Evolutionary conservation across 805 yeast species (phyloP), one percentile per base, ranked within the genome.

Genomic region (Saturnispora galanensis): DNA sequence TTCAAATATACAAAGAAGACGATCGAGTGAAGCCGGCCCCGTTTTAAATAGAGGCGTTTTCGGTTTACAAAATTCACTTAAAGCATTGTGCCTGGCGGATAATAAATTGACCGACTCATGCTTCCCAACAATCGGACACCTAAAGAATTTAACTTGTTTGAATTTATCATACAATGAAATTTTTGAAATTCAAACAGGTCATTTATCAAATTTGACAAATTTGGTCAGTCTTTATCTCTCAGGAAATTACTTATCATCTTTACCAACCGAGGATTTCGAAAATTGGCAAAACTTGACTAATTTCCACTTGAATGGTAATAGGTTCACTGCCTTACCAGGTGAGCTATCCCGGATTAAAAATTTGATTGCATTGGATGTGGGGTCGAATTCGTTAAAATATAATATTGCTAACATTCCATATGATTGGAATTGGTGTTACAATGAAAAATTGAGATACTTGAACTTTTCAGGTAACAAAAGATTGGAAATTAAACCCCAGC

Each of bases 361-460:
- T 21, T 65, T 93, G 56, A 74, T 73, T 30, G 81, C 79, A 9
- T 70, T 93, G 32, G 99, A 93, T 65, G 93, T 86, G 13, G 95
- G 97, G 3, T 84, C 94, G 2, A 93, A 93, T 60, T 81, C 80
- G 49, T 68, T 93, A 63, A 84, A 88, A 56, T 93, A 93, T 63
- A 93, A 93, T 55, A 87, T 90, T 45, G 83, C 93, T 3, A 93
- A 93, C 61, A 85, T 88, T 74, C 94, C 93, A 12, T 90, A 86
- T 58, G 98, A 93, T 60, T 93, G 97, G 97, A 93, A 87, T 63
- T 93, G 98, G 98, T 80, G 83, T 54, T 80, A 79, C 68, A 93
- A 93, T 58, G 68, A 73, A 44, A 76, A 78, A 35, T 68, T 93
- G 61, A 77, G 71, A 52, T 88, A 83, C 55, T 72, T 93, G 58